phyloP scores from a whole-genome alignment of 129 eudicot genomes.

The Smallanthus sonchifolius region DNA sequence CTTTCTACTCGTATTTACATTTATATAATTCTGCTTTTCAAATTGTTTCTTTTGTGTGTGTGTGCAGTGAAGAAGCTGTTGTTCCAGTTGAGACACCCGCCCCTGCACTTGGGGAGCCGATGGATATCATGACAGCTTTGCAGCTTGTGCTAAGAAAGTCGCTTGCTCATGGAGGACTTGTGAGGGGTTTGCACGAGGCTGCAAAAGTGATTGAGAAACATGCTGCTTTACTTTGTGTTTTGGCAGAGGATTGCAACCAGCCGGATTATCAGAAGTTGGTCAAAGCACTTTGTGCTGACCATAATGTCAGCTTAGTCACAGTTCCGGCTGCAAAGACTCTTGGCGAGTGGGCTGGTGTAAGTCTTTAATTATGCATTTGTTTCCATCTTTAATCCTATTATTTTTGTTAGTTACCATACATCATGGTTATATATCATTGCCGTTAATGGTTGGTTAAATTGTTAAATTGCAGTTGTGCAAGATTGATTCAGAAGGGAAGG shows the following conservation, averaged over 20 bases:
- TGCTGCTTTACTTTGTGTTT: constrained; percentile 71
- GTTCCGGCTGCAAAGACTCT: constrained; percentile 77
- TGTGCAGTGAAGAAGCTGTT: constrained; percentile 63
- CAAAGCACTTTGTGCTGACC: constrained; percentile 77
- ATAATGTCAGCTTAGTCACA: constrained; percentile 56
- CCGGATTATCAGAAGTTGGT: constrained; percentile 69
- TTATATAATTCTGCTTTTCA: not conserved
- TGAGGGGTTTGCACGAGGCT: constrained; percentile 72
- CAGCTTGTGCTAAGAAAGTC: constrained; percentile 75
- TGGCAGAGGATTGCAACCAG: constrained; percentile 85
- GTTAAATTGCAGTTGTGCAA: constrained; percentile 54
- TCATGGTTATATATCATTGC: not conserved
- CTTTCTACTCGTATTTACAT: not conserved
- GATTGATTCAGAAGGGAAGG: constrained; percentile 85
- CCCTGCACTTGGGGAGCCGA: constrained; percentile 67
- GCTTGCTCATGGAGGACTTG: constrained; percentile 70
- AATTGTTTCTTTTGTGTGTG: not conserved
- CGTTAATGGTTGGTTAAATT: not conserved
- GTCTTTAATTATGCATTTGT: constrained; percentile 13
- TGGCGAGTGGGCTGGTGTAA: constrained; percentile 88
- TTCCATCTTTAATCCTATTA: not conserved
- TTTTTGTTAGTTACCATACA: not conserved
- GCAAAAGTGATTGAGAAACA: constrained; percentile 82
- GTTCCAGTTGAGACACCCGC: constrained; percentile 45
- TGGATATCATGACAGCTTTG: constrained; percentile 77